Evolutionary conservation across 345 rosid species (phyloP), one percentile per base, ranked within the genome.

Genomic region (Adansonia digitata): DNA sequence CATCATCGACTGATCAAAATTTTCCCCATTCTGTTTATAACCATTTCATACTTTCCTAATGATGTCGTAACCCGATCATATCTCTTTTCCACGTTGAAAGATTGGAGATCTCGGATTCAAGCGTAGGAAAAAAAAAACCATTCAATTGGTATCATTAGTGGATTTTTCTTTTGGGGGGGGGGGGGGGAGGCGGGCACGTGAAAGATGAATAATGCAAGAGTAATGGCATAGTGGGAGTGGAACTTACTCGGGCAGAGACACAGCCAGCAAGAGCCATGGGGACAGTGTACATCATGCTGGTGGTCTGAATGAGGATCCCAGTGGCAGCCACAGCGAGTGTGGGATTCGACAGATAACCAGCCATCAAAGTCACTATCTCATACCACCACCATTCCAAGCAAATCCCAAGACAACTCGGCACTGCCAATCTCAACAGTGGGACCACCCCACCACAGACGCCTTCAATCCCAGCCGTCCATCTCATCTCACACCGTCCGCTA

Each of bases 351-450:
- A 95, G 77, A 82, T 95, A 93, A 17, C 99, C 99, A 3, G 97
- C 93, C 85, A 95, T 72, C 27, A 95, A 84, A 3, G 79, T 95
- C 85, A 95, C 92, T 14, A 95, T 91, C 92, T 95, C 98, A 46
- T 95, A 95, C 99, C 99, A 93, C 99, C 98, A 95, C 99, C 99
- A 95, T 87, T 95, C 99, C 74, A 93, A 81, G 84, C 99, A 95
- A 63, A 94, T 94, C 80, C 97, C 97, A 53, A 91, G 78, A 78
- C 99, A 94, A 57, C 99, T 94, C 17, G 99, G 99, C 73, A 94
- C 85, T 31, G 99, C 98, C 88, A 94, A 80, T 77, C 71, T 85
- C 94, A 91, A 77, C 40, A 94, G 77, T 52, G 92, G 85, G 52
- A 90, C 96, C 67, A 94, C 60, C 76, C 97, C 98, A 46, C 84